A percentile compares a stretch with the other conserved stretches of the same genome.
These are phyloP conservation scores for Daldinia decipiens DNA, from an alignment of 495 filamentous ascomycete genomes.

Conservation along the genomic window DNA sequence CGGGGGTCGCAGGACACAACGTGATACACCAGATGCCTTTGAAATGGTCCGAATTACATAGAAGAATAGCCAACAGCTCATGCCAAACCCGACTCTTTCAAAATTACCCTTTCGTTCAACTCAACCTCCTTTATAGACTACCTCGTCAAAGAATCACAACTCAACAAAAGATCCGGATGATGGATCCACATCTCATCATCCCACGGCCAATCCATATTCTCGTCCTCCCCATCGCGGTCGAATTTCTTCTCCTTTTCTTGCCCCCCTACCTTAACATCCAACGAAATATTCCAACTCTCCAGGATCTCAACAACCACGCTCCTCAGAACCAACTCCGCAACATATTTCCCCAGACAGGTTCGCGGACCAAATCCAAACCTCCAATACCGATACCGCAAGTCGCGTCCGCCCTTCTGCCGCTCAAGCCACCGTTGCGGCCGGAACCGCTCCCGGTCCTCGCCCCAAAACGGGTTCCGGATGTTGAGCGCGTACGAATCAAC, in stretches of 20 bases:
- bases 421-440: background rate
- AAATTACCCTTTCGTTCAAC: too few relatives aligned
- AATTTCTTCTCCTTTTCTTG: background rate
- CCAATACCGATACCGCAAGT: background rate
- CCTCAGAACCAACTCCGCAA: background rate
- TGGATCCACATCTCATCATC: constrained; percentile 21
- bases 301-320: background rate
- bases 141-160: background rate
- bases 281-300: background rate
- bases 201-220: constrained; percentile 16
- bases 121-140: background rate
- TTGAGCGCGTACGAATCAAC: background rate
- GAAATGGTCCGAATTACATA: background rate
- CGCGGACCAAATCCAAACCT: background rate
- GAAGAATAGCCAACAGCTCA: background rate
- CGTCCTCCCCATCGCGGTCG: background rate
- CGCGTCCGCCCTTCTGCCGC: background rate
- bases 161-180: constrained; percentile 5
- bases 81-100: too few relatives aligned
- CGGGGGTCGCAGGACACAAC: background rate
- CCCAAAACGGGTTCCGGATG: background rate
- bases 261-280: background rate
- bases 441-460: background rate
- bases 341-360: background rate
- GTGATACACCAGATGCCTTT: background rate